Conservation (phyloP, 2,329 filamentous ascomycete genomes). For the Aureobasidium sp. region DNA sequence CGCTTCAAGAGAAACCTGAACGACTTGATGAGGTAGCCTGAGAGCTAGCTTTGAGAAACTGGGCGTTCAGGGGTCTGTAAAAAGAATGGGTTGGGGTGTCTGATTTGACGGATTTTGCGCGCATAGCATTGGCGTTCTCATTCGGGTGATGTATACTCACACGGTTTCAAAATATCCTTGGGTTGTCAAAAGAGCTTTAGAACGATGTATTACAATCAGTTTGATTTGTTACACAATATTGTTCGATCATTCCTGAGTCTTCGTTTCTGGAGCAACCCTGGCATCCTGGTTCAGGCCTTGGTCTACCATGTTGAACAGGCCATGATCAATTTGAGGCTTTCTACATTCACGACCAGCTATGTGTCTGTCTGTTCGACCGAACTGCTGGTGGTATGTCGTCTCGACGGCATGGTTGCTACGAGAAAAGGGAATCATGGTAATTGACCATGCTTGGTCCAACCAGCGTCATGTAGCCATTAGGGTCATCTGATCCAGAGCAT, state of each 20-base stretch:
- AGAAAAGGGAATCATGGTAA: not conserved
- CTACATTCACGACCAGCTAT: not conserved
- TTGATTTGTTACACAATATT: not conserved
- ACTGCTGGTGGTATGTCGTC: not conserved
- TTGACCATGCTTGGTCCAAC: no score
- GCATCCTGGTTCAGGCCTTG: no score
- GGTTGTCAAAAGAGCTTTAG: not conserved
- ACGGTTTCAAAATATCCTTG: not conserved
- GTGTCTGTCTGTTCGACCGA: not conserved
- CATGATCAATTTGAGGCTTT: no score
- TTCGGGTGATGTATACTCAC: slow-evolving; percentile 10
- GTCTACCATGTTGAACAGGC: not conserved
- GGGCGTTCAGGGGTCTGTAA: slow-evolving; percentile 2
- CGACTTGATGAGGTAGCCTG: slow-evolving; percentile 23
- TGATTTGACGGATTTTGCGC: not conserved
- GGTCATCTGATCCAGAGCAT: not conserved
- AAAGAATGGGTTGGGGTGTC: not conserved
- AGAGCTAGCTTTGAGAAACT: not conserved
- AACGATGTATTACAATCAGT: not conserved
- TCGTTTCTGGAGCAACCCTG: not conserved
- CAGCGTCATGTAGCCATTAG: no score
- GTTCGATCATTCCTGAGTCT: not conserved
- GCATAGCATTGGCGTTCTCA: slow-evolving; percentile 19
- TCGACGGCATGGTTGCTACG: not conserved
- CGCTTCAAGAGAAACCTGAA: slow-evolving; percentile 64